Conservation (phyloP, 306 rosid genomes). For the Prunus mume region DNA sequence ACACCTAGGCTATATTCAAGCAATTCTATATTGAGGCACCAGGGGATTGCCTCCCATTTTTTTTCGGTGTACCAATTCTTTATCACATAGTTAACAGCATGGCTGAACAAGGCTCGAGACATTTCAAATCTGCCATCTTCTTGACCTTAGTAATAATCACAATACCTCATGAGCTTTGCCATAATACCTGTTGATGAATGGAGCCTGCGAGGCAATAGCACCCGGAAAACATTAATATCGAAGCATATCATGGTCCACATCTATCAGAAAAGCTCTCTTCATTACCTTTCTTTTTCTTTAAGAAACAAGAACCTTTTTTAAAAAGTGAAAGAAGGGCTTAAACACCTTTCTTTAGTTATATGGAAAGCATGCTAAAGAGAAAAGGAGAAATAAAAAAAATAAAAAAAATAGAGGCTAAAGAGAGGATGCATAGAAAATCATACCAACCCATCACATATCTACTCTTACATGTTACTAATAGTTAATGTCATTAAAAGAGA, state of each 20-base stretch:
- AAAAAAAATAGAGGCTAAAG: neutral
- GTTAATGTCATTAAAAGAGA: neutral
- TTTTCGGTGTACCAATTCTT: slow-evolving; percentile 2
- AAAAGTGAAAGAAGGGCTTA: neutral
- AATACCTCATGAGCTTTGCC: slow-evolving; percentile 89
- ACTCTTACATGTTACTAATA: neutral
- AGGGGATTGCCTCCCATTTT: slow-evolving; percentile 38
- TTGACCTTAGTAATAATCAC: slow-evolving; percentile 28
- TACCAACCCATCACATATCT: neutral
- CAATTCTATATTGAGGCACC: slow-evolving; percentile 28
- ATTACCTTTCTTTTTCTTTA: neutral
- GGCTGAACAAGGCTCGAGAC: slow-evolving; percentile 11
- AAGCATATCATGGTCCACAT: neutral
- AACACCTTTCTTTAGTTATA: neutral
- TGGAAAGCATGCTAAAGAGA: neutral
- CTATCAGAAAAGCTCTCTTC: neutral
- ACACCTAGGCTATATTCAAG: slow-evolving; percentile 13
- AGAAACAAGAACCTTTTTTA: neutral
- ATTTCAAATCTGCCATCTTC: neutral
- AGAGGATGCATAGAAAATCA: neutral
- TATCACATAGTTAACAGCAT: neutral
- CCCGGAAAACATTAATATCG: neutral
- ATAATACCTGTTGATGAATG: slow-evolving; percentile 78
- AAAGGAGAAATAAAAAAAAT: neutral
- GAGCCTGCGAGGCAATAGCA: slow-evolving; percentile 53